Base-by-base conservation (phyloP, 2,329 filamentous ascomycete genomes). In the Coniella vitis region DNA sequence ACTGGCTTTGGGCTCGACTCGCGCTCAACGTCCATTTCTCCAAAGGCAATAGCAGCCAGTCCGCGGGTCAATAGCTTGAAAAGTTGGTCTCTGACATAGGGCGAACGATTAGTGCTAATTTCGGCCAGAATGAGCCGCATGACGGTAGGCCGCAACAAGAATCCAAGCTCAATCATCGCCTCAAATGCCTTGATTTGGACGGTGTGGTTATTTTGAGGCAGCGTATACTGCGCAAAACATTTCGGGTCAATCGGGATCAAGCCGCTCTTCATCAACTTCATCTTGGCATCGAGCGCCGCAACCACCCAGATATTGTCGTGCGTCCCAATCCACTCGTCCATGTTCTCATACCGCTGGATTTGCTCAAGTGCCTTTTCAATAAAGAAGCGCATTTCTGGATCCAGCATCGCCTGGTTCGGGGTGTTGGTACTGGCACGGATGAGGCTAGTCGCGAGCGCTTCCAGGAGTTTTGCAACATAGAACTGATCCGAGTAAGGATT, bases 401-500 rank as follows among this genome's bases (percentile, higher is more conserved):
- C 66, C 10, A 63, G 56, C 29, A 63, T 57, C 38, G 73, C 68
- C 45, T 72, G 69, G 47, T 64, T 67, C 2, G 67, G 66, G 17
- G 73, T 68, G 48, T 71, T 70, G 38, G 73, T 70, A 63, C 55
- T 76, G 69, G 31, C 72, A 67, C 58, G 73, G 42, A 84, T 72
- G 21, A 83, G 68, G n/a, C 77, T 81, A 0, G 72, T 74, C 1
- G 80, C 74, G 21, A 84, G 65, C 0, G 76, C 74, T 37, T 74
- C 71, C 8, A 98, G 86, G 20, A 98, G 74, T 19, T 78, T 86
- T 7, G 89, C 83, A 47, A 98, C 81, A 62, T 96, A 98, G 59
- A 87, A 83, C 54, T 90, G 85, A 60, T 98, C 94, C 4, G 90
- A 95, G 61, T 81, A 94, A 43, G 84, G 69, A 58, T 98, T 98